A percentile compares a stretch with the other conserved stretches of the same genome.
These are phyloP conservation scores for Saccharomyces hybrid DNA, from an alignment of 1,139 yeast species.

Conservation along the genomic window DNA sequence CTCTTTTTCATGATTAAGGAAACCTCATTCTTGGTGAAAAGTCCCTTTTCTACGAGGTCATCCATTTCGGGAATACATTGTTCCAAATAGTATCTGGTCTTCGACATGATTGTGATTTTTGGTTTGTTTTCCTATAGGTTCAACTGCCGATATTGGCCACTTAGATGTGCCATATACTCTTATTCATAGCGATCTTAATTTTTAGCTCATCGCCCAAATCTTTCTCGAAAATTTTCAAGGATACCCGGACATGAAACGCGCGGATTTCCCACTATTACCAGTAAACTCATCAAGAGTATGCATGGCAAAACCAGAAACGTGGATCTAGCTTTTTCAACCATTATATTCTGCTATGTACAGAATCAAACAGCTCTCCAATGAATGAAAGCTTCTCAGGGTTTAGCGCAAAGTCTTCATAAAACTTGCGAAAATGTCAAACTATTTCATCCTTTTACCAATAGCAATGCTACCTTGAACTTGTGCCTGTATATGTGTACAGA, in stretches of 20 bases:
- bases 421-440: no score
- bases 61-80: slow-evolving; percentile 88
- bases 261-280: neutral
- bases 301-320: neutral
- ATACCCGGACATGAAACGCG: neutral
- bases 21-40: slow-evolving; percentile 75
- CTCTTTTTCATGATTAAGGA: slow-evolving; percentile 83
- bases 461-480: no score
- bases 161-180: neutral
- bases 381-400: no score
- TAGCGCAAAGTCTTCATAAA: no score
- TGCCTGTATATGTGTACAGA: no score
- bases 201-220: neutral
- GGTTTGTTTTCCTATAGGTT: neutral
- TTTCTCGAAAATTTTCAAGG: neutral
- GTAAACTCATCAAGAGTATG: neutral
- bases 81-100: slow-evolving; percentile 70
- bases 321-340: no score
- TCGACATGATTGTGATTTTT: slow-evolving; percentile 34
- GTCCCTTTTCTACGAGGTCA: slow-evolving; percentile 72
- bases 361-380: no score
- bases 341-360: no score
- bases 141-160: neutral
- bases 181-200: neutral
- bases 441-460: no score